Evolutionary conservation across 2,329 filamentous ascomycete genomes (phyloP).

Genomic region (Elsinoe necatrix): DNA sequence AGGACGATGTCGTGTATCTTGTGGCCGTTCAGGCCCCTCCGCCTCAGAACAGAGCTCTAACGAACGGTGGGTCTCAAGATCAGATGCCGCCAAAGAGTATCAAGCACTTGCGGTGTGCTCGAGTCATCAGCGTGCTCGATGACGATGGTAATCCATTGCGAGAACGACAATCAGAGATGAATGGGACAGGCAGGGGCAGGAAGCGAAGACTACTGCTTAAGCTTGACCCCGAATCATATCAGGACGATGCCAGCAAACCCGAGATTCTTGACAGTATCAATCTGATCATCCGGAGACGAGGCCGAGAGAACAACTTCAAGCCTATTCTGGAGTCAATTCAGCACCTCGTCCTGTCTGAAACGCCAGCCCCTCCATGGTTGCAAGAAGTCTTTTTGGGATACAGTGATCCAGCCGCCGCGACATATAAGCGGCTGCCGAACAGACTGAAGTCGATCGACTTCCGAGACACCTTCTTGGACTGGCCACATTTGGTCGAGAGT

Average conservation of each 20-base stretch:
- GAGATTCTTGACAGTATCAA: conserved; percentile 76
- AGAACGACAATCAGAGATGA: conserved; percentile 52
- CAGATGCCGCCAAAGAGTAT: conserved; percentile 48
- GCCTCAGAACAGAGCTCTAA: conserved; percentile 40
- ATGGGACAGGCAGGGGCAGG: conserved; percentile 46
- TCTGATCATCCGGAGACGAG: conserved; percentile 69
- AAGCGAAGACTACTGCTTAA: conserved; percentile 68
- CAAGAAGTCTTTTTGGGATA: conserved; percentile 98
- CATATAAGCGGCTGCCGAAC: conserved; percentile 73
- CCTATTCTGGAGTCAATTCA: conserved; percentile 87
- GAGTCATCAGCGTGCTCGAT: conserved; percentile 77
- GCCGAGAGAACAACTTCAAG: conserved; percentile 95
- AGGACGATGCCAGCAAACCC: conserved; percentile 60
- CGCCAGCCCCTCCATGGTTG: conserved; percentile 81
- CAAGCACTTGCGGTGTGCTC: conserved; percentile 66
- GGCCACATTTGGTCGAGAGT: conserved; percentile 86
- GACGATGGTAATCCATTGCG: conserved; percentile 69
- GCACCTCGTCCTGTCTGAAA: conserved; percentile 72
- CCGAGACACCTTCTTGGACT: conserved; percentile 88
- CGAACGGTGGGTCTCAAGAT: conserved; percentile 47
- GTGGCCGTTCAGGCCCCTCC: conserved; percentile 59
- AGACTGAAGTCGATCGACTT: conserved; percentile 75
- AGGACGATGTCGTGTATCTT: conserved; percentile 84
- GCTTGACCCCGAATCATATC: conserved; percentile 70
- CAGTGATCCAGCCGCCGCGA: conserved; percentile 81